A percentile compares a stretch with the other conserved stretches of the same genome.
Conservation (phyloP, 2,329 filamentous ascomycete genomes). For the Calonectria hawksworthii region DNA sequence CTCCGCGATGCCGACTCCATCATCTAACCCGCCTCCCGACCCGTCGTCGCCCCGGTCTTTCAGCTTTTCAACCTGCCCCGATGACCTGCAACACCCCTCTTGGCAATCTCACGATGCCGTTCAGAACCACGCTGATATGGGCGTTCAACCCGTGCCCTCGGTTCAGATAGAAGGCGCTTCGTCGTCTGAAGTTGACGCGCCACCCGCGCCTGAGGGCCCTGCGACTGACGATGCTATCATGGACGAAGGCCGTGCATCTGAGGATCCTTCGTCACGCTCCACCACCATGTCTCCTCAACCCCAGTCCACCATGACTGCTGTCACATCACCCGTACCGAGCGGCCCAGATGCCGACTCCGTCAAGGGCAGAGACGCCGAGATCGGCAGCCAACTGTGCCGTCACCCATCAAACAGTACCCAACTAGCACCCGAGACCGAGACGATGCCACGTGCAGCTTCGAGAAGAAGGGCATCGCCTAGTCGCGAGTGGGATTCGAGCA, state of each 20-base stretch:
- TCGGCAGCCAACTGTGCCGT: slow-evolving; percentile 40
- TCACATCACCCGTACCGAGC: slow-evolving; percentile 51
- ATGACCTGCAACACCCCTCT: slow-evolving; percentile 52
- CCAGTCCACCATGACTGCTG: slow-evolving; percentile 50
- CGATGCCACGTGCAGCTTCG: slow-evolving; percentile 27
- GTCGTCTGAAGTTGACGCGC: slow-evolving; percentile 36
- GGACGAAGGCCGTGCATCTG: slow-evolving; percentile 44
- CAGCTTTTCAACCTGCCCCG: slow-evolving; percentile 60
- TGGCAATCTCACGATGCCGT: slow-evolving; percentile 44
- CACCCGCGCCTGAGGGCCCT: slow-evolving; percentile 36
- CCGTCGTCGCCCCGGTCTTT: slow-evolving; percentile 54
- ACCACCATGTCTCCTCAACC: slow-evolving; percentile 60
- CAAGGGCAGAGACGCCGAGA: slow-evolving; percentile 52
- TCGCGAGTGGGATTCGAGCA: slow-evolving; percentile 40
- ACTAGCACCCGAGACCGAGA: slow-evolving; percentile 37
- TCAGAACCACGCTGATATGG: slow-evolving; percentile 37
- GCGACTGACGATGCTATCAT: slow-evolving; percentile 43
- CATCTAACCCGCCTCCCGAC: slow-evolving; percentile 56
- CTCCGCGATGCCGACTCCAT: slow-evolving; percentile 61
- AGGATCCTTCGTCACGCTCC: slow-evolving; percentile 53
- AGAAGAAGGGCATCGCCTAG: slow-evolving; percentile 33
- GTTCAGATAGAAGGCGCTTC: slow-evolving; percentile 41
- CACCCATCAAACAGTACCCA: slow-evolving; percentile 39
- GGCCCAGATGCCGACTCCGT: slow-evolving; percentile 47
- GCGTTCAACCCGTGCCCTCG: slow-evolving; percentile 36